These are phyloP conservation scores for Plenodomus tracheiphilus DNA, from an alignment of 2,329 filamentous ascomycete genomes.

Conservation along the genomic window DNA sequence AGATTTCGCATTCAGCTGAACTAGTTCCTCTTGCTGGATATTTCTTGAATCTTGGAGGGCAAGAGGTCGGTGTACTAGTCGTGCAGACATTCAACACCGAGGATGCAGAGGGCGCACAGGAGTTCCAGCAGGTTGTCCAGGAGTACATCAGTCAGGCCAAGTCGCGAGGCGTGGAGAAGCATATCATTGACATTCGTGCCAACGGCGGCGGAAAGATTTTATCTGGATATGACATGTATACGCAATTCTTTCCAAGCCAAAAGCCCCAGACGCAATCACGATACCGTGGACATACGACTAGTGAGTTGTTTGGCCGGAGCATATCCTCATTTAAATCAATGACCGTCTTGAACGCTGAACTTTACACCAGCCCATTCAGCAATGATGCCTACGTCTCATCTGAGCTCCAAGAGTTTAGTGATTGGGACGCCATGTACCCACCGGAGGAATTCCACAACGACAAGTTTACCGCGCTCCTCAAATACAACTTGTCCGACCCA, in stretches of 20 bases:
- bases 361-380: constrained; percentile 41
- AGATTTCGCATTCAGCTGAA: constrained; percentile 35
- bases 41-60: constrained; percentile 46
- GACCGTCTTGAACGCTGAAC: constrained; percentile 18
- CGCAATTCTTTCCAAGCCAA: constrained; percentile 56
- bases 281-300: constrained; percentile 49
- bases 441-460: constrained; percentile 38
- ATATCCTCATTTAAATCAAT: constrained; percentile 22
- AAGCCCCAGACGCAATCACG: constrained; percentile 52
- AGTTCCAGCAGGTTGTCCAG: constrained; percentile 46
- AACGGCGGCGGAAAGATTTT: constrained; percentile 61
- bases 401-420: constrained; percentile 31
- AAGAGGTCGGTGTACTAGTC: constrained; percentile 53
- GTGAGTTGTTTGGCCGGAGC: constrained; percentile 29
- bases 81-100: constrained; percentile 47
- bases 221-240: constrained; percentile 52
- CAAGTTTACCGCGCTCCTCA: constrained; percentile 43
- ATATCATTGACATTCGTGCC: constrained; percentile 65
- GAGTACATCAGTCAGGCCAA: constrained; percentile 55
- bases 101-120: constrained; percentile 15
- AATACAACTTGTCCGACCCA: constrained; percentile 46
- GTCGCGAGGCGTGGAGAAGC: constrained; percentile 55
- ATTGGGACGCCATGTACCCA: constrained; percentile 45
- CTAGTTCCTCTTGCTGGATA: constrained; percentile 49
- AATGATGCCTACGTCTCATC: constrained; percentile 35